phyloP scores from a whole-genome alignment of 129 eudicot species.

The Artemisia annua region DNA sequence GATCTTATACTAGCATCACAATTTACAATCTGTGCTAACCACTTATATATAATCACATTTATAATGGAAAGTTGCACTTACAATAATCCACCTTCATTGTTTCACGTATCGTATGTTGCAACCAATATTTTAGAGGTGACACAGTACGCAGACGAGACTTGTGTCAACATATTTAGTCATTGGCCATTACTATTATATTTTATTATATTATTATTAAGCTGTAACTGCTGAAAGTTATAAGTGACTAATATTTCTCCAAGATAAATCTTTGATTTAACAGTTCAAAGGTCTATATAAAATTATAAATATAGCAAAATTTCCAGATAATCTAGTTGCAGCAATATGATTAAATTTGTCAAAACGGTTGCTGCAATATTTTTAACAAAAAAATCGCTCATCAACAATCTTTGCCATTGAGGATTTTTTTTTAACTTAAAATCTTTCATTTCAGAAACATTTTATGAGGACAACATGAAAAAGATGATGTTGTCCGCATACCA shows the following conservation, averaged over 20 bases:
- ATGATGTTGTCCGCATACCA: conserved; percentile 27
- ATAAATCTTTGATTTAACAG: not conserved
- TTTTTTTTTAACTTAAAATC: not conserved
- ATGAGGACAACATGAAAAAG: conserved; percentile 18
- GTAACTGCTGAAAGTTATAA: not conserved
- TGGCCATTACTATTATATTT: no score
- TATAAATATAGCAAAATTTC: not conserved
- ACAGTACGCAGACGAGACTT: conserved; percentile 20
- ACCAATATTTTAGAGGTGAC: conserved; percentile 3
- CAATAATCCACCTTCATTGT: conserved; percentile 21
- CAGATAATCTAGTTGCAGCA: conserved; percentile 2
- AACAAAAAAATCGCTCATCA: conserved; percentile 1
- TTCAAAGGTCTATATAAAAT: conserved; percentile 1
- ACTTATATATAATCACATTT: conserved; percentile 18
- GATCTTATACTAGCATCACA: conserved; percentile 27
- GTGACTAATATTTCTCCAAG: not conserved
- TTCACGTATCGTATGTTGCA: conserved; percentile 24
- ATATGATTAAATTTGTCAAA: conserved; percentile 9
- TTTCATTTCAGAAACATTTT: not conserved
- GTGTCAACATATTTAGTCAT: not conserved
- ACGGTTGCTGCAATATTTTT: not conserved
- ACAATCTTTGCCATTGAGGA: not conserved
- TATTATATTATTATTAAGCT: not conserved
- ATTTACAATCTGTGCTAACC: conserved; percentile 18
- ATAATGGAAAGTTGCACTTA: conserved; percentile 13